A percentile compares a stretch with the other conserved stretches of the same genome.
Conservation (phyloP, 192 early-diverging fungal genomes). For the Backusella circina region DNA sequence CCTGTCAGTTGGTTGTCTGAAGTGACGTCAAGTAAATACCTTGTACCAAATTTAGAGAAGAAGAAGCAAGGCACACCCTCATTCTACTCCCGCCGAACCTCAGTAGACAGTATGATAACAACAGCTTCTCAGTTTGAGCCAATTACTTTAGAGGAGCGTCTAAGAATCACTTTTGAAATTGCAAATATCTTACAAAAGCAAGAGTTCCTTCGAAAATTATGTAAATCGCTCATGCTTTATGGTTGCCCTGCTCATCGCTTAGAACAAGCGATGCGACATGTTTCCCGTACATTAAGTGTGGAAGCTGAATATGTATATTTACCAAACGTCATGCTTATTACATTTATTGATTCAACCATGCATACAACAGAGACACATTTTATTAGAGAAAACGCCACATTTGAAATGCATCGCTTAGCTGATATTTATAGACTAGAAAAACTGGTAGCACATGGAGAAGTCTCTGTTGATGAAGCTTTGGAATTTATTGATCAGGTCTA, state of each 20-base stretch:
- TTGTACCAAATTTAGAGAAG: constrained; percentile 25
- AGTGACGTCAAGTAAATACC: constrained; percentile 13
- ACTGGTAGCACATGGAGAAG: constrained; percentile 57
- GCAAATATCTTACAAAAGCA: constrained; percentile 68
- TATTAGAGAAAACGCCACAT: constrained; percentile 50
- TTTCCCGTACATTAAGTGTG: constrained; percentile 56
- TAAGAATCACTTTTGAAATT: constrained; percentile 52
- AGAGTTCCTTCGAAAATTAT: constrained; percentile 56
- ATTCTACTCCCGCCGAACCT: constrained; percentile 20
- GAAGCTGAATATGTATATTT: constrained; percentile 64
- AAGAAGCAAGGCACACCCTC: neutral
- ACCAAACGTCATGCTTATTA: constrained; percentile 73
- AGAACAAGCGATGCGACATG: constrained; percentile 56
- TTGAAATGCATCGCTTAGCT: constrained; percentile 66
- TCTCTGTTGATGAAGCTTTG: constrained; percentile 60
- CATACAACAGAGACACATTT: constrained; percentile 73
- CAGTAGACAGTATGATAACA: constrained; percentile 21
- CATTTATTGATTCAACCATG: constrained; percentile 68
- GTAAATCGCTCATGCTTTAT: constrained; percentile 64
- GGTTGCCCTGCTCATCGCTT: constrained; percentile 66
- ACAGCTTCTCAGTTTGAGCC: constrained; percentile 25
- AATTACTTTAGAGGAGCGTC: constrained; percentile 42
- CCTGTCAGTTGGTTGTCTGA: constrained; percentile 19
- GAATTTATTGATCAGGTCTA: constrained; percentile 57
- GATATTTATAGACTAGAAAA: constrained; percentile 63